A percentile compares a stretch with the other conserved stretches of the same genome.
Evolutionary conservation across 202 grass and related monocot genomes (phyloP).

Genomic region (Setaria italica): DNA sequence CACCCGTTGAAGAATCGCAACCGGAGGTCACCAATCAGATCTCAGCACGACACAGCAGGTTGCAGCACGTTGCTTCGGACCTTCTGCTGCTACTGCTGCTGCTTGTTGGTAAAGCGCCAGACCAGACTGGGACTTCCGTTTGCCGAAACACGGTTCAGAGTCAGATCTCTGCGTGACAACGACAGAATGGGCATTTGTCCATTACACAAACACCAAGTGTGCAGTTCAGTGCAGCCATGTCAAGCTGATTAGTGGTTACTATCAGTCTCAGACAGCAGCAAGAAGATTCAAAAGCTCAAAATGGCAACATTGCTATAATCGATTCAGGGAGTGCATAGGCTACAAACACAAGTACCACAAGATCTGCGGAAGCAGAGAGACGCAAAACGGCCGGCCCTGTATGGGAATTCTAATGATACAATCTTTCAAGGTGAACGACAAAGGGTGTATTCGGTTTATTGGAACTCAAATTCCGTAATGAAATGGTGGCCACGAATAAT

Average conservation of each 20-base stretch:
- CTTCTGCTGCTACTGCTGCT: not conserved
- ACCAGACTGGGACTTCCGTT: not conserved
- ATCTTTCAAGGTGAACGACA: slow-evolving; percentile 46
- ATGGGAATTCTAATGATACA: slow-evolving; percentile 72
- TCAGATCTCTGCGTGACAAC: not conserved
- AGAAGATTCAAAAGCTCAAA: slow-evolving; percentile 46
- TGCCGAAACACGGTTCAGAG: too few species aligned
- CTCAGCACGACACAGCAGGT: not conserved
- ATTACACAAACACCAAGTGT: not conserved
- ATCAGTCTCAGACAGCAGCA: not conserved
- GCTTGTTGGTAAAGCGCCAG: not conserved
- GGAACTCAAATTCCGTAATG: slow-evolving; percentile 57
- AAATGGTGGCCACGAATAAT: slow-evolving; percentile 54
- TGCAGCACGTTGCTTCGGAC: not conserved
- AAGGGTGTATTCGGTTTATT: slow-evolving; percentile 64
- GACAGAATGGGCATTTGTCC: not conserved
- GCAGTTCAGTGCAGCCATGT: not conserved
- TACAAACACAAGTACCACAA: slow-evolving; percentile 61
- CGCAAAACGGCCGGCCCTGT: slow-evolving; percentile 46
- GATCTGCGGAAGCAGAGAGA: slow-evolving; percentile 54
- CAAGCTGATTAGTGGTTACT: not conserved
- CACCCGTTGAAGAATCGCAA: not conserved
- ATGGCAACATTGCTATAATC: slow-evolving; percentile 71
- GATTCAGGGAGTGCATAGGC: slow-evolving; percentile 66
- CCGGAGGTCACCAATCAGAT: not conserved